These are phyloP conservation scores for Cornus suecica DNA, from an alignment of 148 eudicot species.

Conservation along the genomic window DNA sequence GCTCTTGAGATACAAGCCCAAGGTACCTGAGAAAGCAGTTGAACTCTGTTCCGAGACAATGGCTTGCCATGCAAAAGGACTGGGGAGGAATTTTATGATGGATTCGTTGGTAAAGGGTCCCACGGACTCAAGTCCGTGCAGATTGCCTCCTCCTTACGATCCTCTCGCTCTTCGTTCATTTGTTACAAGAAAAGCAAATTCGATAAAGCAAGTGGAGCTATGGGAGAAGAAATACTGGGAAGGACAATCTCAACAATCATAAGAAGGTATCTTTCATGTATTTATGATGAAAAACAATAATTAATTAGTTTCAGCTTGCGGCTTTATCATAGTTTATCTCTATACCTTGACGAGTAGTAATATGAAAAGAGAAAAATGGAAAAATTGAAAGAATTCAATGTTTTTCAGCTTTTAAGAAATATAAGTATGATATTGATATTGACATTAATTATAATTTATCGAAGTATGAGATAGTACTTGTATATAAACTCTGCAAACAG, in stretches of 20 bases:
- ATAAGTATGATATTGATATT: too few species aligned
- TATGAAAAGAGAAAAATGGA: too few species aligned
- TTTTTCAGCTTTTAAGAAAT: too few species aligned
- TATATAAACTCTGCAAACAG: too few species aligned
- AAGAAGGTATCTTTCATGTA: background rate
- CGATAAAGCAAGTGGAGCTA: slow-evolving; percentile 37
- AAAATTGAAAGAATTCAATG: too few species aligned
- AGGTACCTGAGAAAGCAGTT: slow-evolving; percentile 35
- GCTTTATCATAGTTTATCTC: too few species aligned
- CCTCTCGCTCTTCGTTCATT: slow-evolving; percentile 27
- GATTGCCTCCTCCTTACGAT: slow-evolving; percentile 59
- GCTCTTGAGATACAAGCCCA: slow-evolving; percentile 59
- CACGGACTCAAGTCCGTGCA: slow-evolving; percentile 39
- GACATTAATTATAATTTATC: too few species aligned
- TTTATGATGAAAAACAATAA: too few species aligned
- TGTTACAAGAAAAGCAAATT: slow-evolving; percentile 28
- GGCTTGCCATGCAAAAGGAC: slow-evolving; percentile 47
- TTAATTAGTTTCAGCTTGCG: too few species aligned
- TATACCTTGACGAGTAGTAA: too few species aligned
- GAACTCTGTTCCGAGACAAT: slow-evolving; percentile 66
- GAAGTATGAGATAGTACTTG: too few species aligned
- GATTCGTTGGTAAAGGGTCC: slow-evolving; percentile 57
- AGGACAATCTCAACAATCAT: slow-evolving; percentile 20
- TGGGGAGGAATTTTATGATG: slow-evolving; percentile 46
- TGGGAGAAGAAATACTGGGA: slow-evolving; percentile 56